Evolutionary conservation across 1,139 yeast species (phyloP), one percentile per base, ranked within the genome.

Genomic region (Debaryomyces singareniensis): DNA sequence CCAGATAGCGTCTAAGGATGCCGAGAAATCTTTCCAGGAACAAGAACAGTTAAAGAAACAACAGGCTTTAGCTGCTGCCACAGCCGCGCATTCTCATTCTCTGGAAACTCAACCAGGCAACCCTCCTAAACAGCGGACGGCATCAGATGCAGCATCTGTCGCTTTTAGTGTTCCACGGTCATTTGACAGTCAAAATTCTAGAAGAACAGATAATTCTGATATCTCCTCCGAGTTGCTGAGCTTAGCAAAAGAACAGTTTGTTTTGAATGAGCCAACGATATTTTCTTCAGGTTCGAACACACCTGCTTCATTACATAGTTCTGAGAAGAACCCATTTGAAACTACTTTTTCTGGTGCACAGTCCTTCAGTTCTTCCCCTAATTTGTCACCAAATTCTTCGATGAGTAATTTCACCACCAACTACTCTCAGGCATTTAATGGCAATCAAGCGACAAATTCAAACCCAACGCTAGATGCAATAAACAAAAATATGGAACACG

Each of bases 241-340:
- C 27, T 13, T 10, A 23, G 23, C 27, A 7, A 25, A 25, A 9
- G 25, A 23, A 13, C 25, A 7, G 7, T 13, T 13, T 23, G 25
- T 10, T 13, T 12, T 23, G 9, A 15, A 18, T 11, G 27, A 16
- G 4, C 23, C 32, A 7, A 23, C 27, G 28, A 38, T 27, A 3
- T 25, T 20, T 12, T 16, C 29, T 18, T 20, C 24, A 21, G 26
- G 10, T 16, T 6, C 24, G 5, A 18, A 20, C n/a, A 28, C 30
- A 5, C 33, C 30, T 5, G 13, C 20, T 6, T 28, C 34, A 7
- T 16, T 11, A 5, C 31, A 26, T 13, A 13, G 18, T 12, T n/a
- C 20, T 9, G 66, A 58, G 28, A 49, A 43, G 12, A 65, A 65
- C 39, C 70, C 71, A 33, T 66, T 66, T 38, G 71, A 64, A 22